Base-by-base conservation (phyloP, 768 basidiomycete species). In the Boletus rubescentipes region DNA sequence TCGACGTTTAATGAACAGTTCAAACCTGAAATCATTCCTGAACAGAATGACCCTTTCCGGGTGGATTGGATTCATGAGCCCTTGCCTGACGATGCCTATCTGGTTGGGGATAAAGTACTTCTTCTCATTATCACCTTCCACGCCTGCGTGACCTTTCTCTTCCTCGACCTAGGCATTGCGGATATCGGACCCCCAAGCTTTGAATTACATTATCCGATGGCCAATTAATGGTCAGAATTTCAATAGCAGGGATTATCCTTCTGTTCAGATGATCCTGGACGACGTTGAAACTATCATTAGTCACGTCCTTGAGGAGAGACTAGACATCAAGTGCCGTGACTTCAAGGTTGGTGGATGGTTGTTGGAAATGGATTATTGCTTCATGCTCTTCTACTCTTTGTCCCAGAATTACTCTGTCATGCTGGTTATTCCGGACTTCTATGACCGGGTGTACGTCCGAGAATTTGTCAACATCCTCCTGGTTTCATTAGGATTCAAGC, bases 381-480 rank as follows among this genome's bases (percentile, higher is more conserved):
- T 41, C 39, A 56, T 49, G 5, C 42, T 34, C 23, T 54, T 26
- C 46, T 31, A 42, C 21, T 8, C 5, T 36, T 11, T 41, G 21
- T 11, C 23, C 23, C 59, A 98, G 95, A 83, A 91, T 53, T 90
- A 88, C 70, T 94, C 93, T 2, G 86, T 88, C 12, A 78, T 98
- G 35, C 78, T 99, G 5, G 83, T 98, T 31, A 85, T 98, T 21
- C 95, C 97, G 8, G 97, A 99, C 68, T 85, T 92, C 59, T 93
- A 90, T 63, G 91, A 96, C 51, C 81, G 91, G 48, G 68, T 78
- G 11, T 98, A 96, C 65, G 84, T 98, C 51, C 83, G 85, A 55
- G 87, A 89, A 53, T 76, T 94, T 62, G 78, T 84, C 8, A 81
- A 88, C 55, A 68, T 96, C 10, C 72, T 98, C 10, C 66, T 98